Percentiles rank a stretch among this genome's conserved stretches.
phyloP scores from a whole-genome alignment of 1,284 basidiomycete species.

The Trichosporon sp. region DNA sequence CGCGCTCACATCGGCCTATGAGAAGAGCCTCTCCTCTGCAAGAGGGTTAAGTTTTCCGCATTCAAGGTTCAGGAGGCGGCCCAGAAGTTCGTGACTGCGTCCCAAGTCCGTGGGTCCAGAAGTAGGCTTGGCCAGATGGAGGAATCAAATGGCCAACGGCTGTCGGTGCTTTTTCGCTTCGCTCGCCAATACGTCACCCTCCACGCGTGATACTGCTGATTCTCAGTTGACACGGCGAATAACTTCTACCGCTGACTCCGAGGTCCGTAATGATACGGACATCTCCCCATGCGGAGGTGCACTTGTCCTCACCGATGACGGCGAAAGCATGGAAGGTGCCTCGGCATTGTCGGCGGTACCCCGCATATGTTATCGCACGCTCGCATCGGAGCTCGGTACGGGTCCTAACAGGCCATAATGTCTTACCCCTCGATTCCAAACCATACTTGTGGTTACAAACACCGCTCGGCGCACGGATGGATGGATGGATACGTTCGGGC shows the following conservation, averaged over 20 bases:
- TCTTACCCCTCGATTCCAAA: too few species aligned
- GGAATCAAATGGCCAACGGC: neutral
- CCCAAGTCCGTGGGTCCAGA: neutral
- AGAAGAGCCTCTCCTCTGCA: neutral
- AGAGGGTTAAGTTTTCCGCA: neutral
- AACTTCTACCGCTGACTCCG: neutral
- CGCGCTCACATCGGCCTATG: neutral
- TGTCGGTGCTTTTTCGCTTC: neutral
- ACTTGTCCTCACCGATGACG: neutral
- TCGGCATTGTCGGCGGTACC: neutral
- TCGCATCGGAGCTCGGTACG: too few species aligned
- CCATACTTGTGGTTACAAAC: neutral
- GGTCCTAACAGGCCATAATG: too few species aligned
- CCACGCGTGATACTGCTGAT: neutral
- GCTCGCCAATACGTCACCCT: neutral
- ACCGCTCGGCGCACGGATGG: neutral
- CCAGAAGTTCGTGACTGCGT: neutral
- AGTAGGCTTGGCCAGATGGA: neutral
- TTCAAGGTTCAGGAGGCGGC: neutral
- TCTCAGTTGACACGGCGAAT: neutral
- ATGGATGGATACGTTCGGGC: neutral
- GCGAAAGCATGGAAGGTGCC: neutral
- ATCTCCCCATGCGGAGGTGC: neutral
- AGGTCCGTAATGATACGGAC: neutral
- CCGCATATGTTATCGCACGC: neutral